phyloP scores from a whole-genome alignment of 805 yeast species.

The Spathaspora sp. region DNA sequence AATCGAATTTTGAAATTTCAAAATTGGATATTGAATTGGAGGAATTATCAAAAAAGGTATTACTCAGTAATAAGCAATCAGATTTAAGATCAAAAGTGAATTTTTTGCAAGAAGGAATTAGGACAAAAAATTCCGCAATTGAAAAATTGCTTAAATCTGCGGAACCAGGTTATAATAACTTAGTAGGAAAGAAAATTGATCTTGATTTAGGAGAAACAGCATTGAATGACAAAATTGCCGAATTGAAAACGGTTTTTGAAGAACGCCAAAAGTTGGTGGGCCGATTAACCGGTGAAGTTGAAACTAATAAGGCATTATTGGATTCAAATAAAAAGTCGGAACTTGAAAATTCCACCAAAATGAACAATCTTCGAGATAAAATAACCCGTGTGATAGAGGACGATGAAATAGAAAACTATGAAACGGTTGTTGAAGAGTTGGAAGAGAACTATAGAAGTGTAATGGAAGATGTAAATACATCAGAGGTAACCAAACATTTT shows the following conservation, averaged over 20 bases:
- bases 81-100: constrained; percentile 55
- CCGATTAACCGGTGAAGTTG: constrained; percentile 6
- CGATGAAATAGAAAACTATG: constrained; percentile 48
- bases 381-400: constrained; percentile 26
- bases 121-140: constrained; percentile 24
- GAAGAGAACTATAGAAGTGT: constrained; percentile 63
- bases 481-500: constrained; percentile 65
- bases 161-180: constrained; percentile 14
- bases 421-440: constrained; percentile 46
- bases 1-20: constrained; percentile 32
- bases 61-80: constrained; percentile 52
- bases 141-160: constrained; percentile 22
- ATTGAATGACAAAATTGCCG: constrained; percentile 7
- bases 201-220: constrained; percentile 1
- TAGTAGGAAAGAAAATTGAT: constrained; percentile 12
- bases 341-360: constrained; percentile 1
- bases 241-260: constrained; percentile 5
- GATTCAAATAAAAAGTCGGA: constrained; percentile 1
- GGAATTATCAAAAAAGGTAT: constrained; percentile 45
- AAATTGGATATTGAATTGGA: constrained; percentile 43
- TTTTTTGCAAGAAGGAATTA: constrained; percentile 38
- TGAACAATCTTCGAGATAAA: constrained; percentile 3
- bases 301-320: constrained; percentile 2
- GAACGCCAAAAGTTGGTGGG: constrained; percentile 2
- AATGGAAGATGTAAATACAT: constrained; percentile 62